phyloP scores from a whole-genome alignment of 2,329 filamentous ascomycete species.

The Penicillium sp. region DNA sequence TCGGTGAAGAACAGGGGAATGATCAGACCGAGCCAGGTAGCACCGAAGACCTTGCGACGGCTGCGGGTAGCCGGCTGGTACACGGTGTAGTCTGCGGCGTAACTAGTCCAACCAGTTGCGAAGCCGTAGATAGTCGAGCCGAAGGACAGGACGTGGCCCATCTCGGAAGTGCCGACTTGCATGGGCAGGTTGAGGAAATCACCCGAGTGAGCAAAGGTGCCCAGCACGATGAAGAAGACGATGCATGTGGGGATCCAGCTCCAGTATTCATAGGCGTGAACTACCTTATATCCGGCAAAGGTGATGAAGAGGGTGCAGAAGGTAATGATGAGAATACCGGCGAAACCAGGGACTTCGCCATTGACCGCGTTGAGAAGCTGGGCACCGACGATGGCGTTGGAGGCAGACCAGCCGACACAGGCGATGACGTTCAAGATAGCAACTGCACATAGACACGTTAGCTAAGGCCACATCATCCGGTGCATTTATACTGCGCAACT shows the following conservation, averaged over 20 bases:
- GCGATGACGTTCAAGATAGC: constrained; percentile 66
- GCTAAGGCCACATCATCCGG: not conserved
- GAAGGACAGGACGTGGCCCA: constrained; percentile 60
- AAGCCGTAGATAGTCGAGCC: constrained; percentile 63
- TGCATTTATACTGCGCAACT: constrained; percentile 18
- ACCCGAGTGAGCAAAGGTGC: constrained; percentile 62
- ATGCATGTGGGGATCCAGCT: constrained; percentile 69
- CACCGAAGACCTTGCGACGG: constrained; percentile 60
- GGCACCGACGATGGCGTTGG: constrained; percentile 75
- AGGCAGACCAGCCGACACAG: constrained; percentile 68
- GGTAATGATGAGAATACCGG: constrained; percentile 69
- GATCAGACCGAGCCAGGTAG: constrained; percentile 64
- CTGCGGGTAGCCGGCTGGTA: constrained; percentile 64
- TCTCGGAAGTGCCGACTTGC: constrained; percentile 53
- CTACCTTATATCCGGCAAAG: constrained; percentile 69
- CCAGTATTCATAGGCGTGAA: constrained; percentile 72
- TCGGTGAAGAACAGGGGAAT: constrained; percentile 68
- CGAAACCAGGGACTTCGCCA: constrained; percentile 61
- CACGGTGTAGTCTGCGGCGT: constrained; percentile 73
- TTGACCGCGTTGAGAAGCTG: constrained; percentile 73
- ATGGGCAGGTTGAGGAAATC: constrained; percentile 61
- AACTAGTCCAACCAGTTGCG: constrained; percentile 67
- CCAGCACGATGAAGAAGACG: constrained; percentile 67
- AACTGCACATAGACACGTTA: constrained; percentile 40
- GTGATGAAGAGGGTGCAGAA: constrained; percentile 62